Conservation (phyloP, 768 basidiomycete species). For the Macrolepiota dolichaula region DNA sequence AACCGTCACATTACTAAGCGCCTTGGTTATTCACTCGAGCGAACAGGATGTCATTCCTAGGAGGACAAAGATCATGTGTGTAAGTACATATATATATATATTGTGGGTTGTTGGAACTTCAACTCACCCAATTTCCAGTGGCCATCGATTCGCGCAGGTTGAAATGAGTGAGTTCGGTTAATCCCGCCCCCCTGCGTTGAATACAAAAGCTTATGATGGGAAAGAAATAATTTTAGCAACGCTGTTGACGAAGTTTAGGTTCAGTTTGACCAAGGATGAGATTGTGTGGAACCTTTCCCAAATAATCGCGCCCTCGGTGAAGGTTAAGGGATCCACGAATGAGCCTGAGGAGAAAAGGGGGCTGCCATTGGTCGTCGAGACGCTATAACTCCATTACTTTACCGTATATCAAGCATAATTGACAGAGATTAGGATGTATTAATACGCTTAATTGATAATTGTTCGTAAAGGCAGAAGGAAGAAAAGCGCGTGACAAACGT, state of each 20-base stretch:
- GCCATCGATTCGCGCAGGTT: conserved; percentile 53
- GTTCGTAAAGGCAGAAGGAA: no score
- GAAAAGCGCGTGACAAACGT: neutral
- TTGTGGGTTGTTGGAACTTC: neutral
- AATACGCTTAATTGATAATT: no score
- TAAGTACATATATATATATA: conserved; percentile 23
- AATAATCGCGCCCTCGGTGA: conserved; percentile 42
- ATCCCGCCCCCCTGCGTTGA: neutral
- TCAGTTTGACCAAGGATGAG: conserved; percentile 30
- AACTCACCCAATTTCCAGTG: conserved; percentile 23
- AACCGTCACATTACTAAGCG: neutral
- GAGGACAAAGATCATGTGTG: conserved; percentile 53
- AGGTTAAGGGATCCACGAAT: conserved; percentile 11
- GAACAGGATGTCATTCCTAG: conserved; percentile 52
- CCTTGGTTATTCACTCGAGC: neutral
- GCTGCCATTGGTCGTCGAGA: conserved; percentile 29
- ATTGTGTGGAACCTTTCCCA: conserved; percentile 47
- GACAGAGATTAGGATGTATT: neutral
- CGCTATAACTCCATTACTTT: neutral
- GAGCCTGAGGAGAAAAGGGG: conserved; percentile 31
- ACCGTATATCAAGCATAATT: no score
- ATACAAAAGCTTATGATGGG: neutral
- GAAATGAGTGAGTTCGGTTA: conserved; percentile 45
- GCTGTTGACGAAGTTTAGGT: conserved; percentile 32
- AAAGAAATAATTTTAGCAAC: conserved; percentile 38